phyloP scores from a whole-genome alignment of 805 yeast genomes.

The Pichia ethanolica region DNA sequence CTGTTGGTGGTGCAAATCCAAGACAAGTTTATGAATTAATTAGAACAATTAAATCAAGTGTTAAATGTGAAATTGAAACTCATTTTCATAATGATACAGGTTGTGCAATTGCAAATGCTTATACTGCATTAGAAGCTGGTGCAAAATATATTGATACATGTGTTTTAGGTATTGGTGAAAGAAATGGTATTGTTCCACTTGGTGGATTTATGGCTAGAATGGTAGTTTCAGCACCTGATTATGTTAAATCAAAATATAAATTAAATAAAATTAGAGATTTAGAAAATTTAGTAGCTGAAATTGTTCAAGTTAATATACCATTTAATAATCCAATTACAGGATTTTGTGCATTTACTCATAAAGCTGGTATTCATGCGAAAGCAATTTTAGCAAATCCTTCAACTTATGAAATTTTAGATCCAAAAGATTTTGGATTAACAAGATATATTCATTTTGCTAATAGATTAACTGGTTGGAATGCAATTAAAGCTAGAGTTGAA shows the following conservation, averaged over 20 bases:
- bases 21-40: constrained; percentile 56
- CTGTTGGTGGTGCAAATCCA: constrained; percentile 59
- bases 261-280: constrained; percentile 48
- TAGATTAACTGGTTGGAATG: constrained; percentile 58
- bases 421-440: constrained; percentile 52
- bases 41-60: constrained; percentile 49
- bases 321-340: constrained; percentile 60
- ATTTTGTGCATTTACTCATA: constrained; percentile 58
- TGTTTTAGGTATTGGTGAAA: constrained; percentile 55
- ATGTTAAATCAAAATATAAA: constrained; percentile 51
- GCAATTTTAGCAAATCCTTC: constrained; percentile 57
- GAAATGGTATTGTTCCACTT: constrained; percentile 56
- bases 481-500: constrained; percentile 53
- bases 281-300: constrained; percentile 52
- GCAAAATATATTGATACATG: constrained; percentile 53
- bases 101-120: constrained; percentile 57
- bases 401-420: constrained; percentile 54
- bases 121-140: constrained; percentile 57
- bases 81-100: constrained; percentile 62
- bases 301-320: constrained; percentile 52
- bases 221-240: constrained; percentile 55
- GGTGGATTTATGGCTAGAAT: constrained; percentile 59
- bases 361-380: constrained; percentile 58
- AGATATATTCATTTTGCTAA: constrained; percentile 56
- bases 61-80: constrained; percentile 51